These are phyloP conservation scores for Datisca glomerata DNA, from an alignment of 306 rosid genomes.

Conservation along the genomic window DNA sequence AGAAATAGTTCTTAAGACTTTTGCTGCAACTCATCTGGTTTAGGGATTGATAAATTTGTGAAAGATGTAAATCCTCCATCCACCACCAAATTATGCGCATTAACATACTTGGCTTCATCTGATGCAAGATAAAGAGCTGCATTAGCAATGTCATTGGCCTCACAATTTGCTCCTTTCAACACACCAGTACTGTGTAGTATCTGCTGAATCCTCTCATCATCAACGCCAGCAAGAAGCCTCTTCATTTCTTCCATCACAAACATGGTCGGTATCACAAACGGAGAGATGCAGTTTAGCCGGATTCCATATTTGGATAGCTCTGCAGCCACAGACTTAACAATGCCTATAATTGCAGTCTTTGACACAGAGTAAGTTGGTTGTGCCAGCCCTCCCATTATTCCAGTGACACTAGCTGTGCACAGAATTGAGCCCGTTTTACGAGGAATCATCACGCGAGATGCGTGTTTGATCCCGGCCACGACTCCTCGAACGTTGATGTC, in stretches of 20 bases:
- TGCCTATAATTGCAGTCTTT: constrained; percentile 55
- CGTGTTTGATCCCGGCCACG: constrained; percentile 70
- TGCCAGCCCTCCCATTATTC: constrained; percentile 59
- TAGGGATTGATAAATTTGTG: constrained; percentile 40
- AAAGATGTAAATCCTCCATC: constrained; percentile 89
- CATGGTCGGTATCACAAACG: constrained; percentile 59
- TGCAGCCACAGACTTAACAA: constrained; percentile 55
- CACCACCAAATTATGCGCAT: constrained; percentile 71
- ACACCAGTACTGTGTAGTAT: constrained; percentile 35
- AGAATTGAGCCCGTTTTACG: constrained; percentile 49
- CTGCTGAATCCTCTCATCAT: constrained; percentile 20
- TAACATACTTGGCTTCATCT: constrained; percentile 66
- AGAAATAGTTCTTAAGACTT: too few relatives aligned
- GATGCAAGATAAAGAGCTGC: constrained; percentile 81
- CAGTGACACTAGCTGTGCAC: constrained; percentile 76
- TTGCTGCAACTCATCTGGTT: constrained; percentile 19
- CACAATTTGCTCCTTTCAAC: constrained; percentile 56
- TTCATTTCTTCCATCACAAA: constrained; percentile 45
- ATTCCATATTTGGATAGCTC: constrained; percentile 62
- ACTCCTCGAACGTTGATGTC: constrained; percentile 62
- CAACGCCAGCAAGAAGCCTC: constrained; percentile 28
- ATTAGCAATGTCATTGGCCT: constrained; percentile 58
- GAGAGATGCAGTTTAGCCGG: constrained; percentile 66
- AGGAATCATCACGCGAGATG: constrained; percentile 77
- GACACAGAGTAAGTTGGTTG: constrained; percentile 72